Base-by-base conservation (phyloP, 306 rosid genomes). In the Alnus glutinosa region DNA sequence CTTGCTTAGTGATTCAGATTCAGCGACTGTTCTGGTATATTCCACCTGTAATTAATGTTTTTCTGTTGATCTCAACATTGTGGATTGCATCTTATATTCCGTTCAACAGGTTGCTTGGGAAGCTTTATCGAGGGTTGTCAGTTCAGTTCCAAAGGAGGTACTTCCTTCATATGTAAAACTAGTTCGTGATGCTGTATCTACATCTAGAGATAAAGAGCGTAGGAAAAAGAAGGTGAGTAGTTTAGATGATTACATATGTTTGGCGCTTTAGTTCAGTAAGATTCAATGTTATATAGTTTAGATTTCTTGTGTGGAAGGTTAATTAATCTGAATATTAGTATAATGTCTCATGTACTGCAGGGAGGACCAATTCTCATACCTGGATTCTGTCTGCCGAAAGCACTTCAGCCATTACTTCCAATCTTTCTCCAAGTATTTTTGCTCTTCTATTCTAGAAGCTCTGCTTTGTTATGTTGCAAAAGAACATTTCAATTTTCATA, bases 181-280 rank as follows among this genome's bases (percentile, higher is more conserved):
- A 55, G 99, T 93, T 55, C 94, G 98, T 44, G 99, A 95, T 90
- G 98, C 99, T 82, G 98, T 95, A 42, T 95, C 99, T 73, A 90
- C 97, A 14, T 89, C 99, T 42, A 86, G 98, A 75, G 99, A 95
- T 63, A 95, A 93, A 78, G 99, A 93, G 84, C 91, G 97, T 9
- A 91, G 99, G 88, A 95, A 91, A 83, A 93, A 88, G 89, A 95
- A 93, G 98, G 99, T 95, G 80, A 76, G 85, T 58, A 64, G 34
- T 79, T 80, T 9, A 10, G 19, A 67, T 84, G 49, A 7, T 47
- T 1, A 32, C 55, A 30, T 58, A 64, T 1, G 1, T 2, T 9
- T 34, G 30, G 14, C 54, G 50, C 57, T 71, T 46, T 75, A 14
- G 71, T 71, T 76, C 12, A 19, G 71, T 28, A 51, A 28, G 51